Evolutionary conservation across 139 green algal species (phyloP).

Genomic region (Deuterostichococcus epilithicus): DNA sequence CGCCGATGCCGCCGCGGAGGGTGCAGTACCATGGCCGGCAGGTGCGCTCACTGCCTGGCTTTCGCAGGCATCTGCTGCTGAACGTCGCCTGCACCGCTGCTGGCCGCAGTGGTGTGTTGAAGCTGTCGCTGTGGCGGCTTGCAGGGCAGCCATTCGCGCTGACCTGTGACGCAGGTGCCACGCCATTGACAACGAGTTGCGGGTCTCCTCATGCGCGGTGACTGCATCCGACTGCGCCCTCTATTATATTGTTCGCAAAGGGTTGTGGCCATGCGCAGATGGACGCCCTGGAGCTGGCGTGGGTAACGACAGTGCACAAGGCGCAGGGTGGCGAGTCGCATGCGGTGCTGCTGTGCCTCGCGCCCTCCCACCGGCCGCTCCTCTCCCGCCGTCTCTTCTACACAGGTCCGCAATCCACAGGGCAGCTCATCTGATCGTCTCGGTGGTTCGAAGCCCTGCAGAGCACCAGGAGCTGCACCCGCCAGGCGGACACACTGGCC

Average conservation of each 20-base stretch:
- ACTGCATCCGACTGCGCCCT: too few species aligned
- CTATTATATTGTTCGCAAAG: too few species aligned
- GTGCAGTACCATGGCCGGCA: constrained; percentile 11
- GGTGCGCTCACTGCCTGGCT: too few species aligned
- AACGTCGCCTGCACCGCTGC: too few species aligned
- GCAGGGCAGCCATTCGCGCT: too few species aligned
- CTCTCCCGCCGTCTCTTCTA: constrained; percentile 73
- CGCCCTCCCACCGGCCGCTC: constrained; percentile 35
- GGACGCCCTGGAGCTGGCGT: constrained; percentile 57
- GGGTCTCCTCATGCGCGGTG: too few species aligned
- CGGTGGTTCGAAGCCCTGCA: background rate
- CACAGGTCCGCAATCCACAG: constrained; percentile 51
- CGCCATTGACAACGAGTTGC: too few species aligned
- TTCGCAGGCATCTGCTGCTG: too few species aligned
- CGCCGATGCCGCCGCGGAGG: background rate
- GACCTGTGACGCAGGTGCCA: too few species aligned
- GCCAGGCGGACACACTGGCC: too few species aligned
- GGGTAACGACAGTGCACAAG: constrained; percentile 86
- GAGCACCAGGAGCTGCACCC: background rate
- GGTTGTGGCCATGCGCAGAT: constrained; percentile 9
- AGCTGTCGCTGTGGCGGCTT: too few species aligned
- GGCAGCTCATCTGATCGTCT: background rate
- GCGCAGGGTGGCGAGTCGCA: constrained; percentile 80
- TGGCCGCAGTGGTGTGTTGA: too few species aligned
- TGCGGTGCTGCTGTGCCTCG: constrained; percentile 66